phyloP scores from a whole-genome alignment of 2,329 filamentous ascomycete genomes.

The Alternaria sp. region DNA sequence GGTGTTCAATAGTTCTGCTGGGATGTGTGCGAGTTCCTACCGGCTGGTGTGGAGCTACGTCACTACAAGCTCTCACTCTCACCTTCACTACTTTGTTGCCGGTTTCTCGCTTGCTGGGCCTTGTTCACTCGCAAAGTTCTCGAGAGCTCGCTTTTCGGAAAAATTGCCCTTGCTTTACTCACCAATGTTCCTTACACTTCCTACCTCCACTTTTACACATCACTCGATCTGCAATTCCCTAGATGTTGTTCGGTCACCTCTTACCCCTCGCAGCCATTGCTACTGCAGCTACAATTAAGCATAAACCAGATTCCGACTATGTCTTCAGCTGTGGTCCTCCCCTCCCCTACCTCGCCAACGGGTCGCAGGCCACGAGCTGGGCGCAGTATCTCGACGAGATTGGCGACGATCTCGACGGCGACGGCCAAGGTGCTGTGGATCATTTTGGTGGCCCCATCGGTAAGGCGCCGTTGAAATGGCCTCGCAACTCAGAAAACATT shows the following conservation, averaged over 20 bases:
- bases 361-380: not conserved
- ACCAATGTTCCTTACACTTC: not conserved
- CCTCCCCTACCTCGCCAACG: not conserved
- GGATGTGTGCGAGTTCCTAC: not conserved
- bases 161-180: not conserved
- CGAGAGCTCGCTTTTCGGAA: not conserved
- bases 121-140: not conserved
- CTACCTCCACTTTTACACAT: not conserved
- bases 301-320: not conserved
- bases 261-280: not conserved
- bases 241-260: not conserved
- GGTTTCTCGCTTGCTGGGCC: not conserved
- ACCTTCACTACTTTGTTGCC: not conserved
- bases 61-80: not conserved
- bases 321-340: not conserved
- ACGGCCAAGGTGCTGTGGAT: not conserved
- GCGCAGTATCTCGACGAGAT: not conserved
- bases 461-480: not conserved
- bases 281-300: not conserved
- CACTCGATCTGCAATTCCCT: not conserved
- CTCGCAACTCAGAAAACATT: not conserved
- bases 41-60: not conserved
- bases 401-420: not conserved
- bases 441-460: not conserved
- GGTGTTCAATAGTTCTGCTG: not conserved